Conservation (phyloP, 176 grass and related monocot species). For the Elaeis guineensis region DNA sequence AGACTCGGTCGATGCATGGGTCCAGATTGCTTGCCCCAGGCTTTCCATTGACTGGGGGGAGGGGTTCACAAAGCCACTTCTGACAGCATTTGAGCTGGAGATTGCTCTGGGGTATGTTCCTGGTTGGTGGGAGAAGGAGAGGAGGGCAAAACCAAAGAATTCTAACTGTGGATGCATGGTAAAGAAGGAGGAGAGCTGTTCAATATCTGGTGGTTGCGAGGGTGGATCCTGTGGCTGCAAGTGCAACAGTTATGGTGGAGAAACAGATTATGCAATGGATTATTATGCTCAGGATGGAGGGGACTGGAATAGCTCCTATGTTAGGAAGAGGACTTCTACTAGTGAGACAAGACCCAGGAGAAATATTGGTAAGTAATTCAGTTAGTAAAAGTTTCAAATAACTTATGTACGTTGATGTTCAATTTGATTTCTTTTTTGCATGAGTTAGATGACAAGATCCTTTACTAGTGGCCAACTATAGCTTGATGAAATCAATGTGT, state of each 20-base stretch:
- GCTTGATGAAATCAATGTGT: too few species aligned
- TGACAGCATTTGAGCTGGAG: slow-evolving; percentile 94
- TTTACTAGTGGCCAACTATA: too few species aligned
- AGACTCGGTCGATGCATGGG: slow-evolving; percentile 77
- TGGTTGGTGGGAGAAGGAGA: slow-evolving; percentile 86
- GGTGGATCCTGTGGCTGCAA: slow-evolving; percentile 14
- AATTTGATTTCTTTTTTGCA: too few species aligned
- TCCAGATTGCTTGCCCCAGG: slow-evolving; percentile 86
- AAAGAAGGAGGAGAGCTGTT: slow-evolving; percentile 18
- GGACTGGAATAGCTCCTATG: slow-evolving; percentile 90
- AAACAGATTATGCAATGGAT: slow-evolving; percentile 82
- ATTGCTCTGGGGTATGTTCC: slow-evolving; percentile 69
- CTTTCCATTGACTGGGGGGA: slow-evolving; percentile 96
- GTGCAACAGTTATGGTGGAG: slow-evolving; percentile 24
- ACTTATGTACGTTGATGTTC: too few species aligned
- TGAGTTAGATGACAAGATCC: too few species aligned
- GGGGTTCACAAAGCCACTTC: slow-evolving; percentile 69
- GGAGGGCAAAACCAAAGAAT: not conserved
- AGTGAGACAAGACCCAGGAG: slow-evolving; percentile 29
- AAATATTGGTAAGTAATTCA: slow-evolving; percentile 33
- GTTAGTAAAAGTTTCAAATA: not conserved
- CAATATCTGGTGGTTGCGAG: slow-evolving; percentile 18
- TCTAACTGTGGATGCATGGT: not conserved
- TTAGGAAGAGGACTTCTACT: slow-evolving; percentile 54
- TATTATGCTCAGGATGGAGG: slow-evolving; percentile 90